Conservation (phyloP, 495 filamentous ascomycete genomes). For the Neurospora pannonica region DNA sequence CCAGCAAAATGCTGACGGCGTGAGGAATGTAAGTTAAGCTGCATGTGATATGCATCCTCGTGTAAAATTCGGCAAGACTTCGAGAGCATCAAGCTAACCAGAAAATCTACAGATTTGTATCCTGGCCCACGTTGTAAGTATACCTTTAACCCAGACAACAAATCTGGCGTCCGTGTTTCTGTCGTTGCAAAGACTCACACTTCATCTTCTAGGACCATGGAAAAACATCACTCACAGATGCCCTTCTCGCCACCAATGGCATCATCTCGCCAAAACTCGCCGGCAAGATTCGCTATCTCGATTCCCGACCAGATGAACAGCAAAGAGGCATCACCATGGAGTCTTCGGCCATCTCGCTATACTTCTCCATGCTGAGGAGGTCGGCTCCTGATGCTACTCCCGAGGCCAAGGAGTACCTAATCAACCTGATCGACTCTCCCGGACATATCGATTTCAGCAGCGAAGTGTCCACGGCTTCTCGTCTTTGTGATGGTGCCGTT, state of each 20-base stretch:
- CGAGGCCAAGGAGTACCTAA: conserved; percentile 75
- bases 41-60: conserved; percentile 29
- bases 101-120: conserved; percentile 89
- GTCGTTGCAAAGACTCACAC: neutral
- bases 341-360: conserved; percentile 93
- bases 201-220: conserved; percentile 65
- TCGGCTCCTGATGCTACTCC: conserved; percentile 57
- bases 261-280: conserved; percentile 97
- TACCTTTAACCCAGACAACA: neutral
- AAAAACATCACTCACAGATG: conserved; percentile 95
- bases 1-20: conserved; percentile 72
- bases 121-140: conserved; percentile 68
- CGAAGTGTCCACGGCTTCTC: conserved; percentile 91
- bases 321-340: conserved; percentile 98
- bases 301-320: conserved; percentile 95
- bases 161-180: neutral
- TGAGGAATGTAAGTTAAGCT: conserved; percentile 67
- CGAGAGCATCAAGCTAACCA: conserved; percentile 21
- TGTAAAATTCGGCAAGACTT: conserved; percentile 6
- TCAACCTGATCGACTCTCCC: conserved; percentile 97
- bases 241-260: conserved; percentile 95
- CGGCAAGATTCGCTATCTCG: conserved; percentile 95
- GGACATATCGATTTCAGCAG: conserved; percentile 99
- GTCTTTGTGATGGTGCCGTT: conserved; percentile 88
- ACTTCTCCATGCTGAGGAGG: conserved; percentile 78